Percentiles rank a stretch among this genome's conserved stretches.
Conservation (phyloP, 2,329 filamentous ascomycete genomes). For the Capronia americana region DNA sequence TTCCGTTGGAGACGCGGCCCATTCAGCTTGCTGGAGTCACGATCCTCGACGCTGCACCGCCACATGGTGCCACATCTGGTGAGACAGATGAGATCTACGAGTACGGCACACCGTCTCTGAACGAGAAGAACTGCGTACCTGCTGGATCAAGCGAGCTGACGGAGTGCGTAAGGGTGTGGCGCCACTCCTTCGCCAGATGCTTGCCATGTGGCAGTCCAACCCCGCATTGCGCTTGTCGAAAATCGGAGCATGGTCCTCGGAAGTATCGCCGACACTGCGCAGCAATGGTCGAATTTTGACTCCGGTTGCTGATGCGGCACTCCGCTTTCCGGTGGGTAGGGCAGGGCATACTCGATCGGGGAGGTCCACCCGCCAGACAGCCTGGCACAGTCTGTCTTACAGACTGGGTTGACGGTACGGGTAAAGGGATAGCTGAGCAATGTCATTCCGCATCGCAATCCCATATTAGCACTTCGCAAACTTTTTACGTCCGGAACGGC, state of each 20-base stretch:
- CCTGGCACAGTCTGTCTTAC: neutral
- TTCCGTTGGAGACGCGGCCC: neutral
- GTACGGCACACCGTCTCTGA: neutral
- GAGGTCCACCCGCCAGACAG: conserved; percentile 18
- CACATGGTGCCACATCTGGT: conserved; percentile 3
- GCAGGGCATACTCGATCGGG: conserved; percentile 10
- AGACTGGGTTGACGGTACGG: neutral
- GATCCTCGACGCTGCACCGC: neutral
- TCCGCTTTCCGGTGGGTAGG: conserved; percentile 7
- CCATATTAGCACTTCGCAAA: conserved; percentile 3
- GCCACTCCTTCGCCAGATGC: neutral
- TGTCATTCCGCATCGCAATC: conserved; percentile 5
- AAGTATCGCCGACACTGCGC: neutral
- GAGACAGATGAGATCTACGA: neutral
- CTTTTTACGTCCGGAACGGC: neutral
- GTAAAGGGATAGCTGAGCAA: neutral
- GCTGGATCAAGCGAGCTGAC: neutral
- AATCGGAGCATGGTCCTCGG: neutral
- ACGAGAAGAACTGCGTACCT: neutral
- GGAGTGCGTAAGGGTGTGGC: conserved; percentile 2
- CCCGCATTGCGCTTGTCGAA: conserved; percentile 10
- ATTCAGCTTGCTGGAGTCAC: neutral
- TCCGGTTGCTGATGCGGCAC: neutral
- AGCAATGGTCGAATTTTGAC: neutral
- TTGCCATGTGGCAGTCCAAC: conserved; percentile 11